A percentile compares a stretch with the other conserved stretches of the same genome.
Conservation (phyloP, 73 alveolate genomes). For the Effrenium voratum region DNA sequence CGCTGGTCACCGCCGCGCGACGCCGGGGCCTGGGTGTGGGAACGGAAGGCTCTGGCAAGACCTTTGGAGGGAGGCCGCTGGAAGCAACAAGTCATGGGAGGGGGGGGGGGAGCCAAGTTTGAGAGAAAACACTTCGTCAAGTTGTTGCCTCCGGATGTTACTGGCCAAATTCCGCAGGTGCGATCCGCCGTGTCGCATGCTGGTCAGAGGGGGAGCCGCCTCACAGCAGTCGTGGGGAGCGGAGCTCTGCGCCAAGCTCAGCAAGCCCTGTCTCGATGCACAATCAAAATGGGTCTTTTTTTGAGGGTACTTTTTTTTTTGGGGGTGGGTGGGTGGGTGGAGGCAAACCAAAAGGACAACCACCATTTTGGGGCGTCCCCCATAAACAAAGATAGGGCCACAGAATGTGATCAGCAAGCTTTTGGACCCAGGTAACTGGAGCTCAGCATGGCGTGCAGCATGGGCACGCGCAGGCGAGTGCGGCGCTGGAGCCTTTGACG, state of each 20-base stretch:
- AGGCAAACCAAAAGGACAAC: too few species aligned
- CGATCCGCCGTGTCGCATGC: slow-evolving; percentile 75
- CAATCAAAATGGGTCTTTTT: too few species aligned
- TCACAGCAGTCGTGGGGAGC: slow-evolving; percentile 17
- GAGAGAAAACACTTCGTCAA: too few species aligned
- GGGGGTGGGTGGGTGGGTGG: too few species aligned
- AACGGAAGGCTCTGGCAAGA: background rate
- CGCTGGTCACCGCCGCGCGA: slow-evolving; percentile 67
- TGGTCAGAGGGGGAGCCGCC: slow-evolving; percentile 31
- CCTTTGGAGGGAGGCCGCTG: too few species aligned
- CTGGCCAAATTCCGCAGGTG: background rate
- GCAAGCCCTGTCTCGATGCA: too few species aligned
- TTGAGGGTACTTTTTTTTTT: too few species aligned
- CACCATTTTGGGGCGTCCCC: too few species aligned
- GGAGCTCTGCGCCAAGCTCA: background rate
- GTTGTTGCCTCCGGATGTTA: background rate
- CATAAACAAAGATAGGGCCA: too few species aligned
- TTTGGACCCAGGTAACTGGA: background rate
- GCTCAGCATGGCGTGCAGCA: background rate
- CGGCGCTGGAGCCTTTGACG: background rate
- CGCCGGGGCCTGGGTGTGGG: background rate
- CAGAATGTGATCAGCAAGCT: too few species aligned
- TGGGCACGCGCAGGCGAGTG: background rate
- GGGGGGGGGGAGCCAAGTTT: too few species aligned
- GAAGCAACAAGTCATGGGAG: too few species aligned